Evolutionary conservation across 2,329 filamentous ascomycete species (phyloP).

Genomic region (Pyricularia sp.): DNA sequence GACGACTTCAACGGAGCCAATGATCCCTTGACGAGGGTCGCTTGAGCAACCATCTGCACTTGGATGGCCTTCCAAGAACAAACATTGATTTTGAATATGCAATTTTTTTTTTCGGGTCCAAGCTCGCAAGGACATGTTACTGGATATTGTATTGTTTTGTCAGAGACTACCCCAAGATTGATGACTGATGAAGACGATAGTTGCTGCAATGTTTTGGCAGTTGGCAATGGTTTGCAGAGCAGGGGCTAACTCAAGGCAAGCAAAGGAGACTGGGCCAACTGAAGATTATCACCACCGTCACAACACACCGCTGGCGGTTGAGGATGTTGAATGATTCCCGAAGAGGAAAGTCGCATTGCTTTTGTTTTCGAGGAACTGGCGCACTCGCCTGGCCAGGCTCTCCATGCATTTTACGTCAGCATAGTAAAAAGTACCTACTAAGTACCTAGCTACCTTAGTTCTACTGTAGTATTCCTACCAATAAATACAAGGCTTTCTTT

Average conservation of each 20-base stretch:
- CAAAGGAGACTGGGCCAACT: neutral
- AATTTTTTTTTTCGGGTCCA: neutral
- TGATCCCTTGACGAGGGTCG: neutral
- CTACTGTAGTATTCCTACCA: neutral
- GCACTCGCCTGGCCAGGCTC: neutral
- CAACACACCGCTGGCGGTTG: neutral
- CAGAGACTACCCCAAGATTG: neutral
- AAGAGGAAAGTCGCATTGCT: neutral
- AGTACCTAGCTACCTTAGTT: neutral
- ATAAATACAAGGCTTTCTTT: neutral
- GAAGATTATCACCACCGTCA: neutral
- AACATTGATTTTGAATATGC: neutral
- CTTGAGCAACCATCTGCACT: neutral
- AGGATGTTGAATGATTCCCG: neutral
- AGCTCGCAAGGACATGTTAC: neutral
- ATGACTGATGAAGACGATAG: neutral
- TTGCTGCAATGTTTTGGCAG: neutral
- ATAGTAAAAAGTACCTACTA: neutral
- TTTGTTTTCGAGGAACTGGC: neutral
- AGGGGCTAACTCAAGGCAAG: too few relatives aligned
- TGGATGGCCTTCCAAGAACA: neutral
- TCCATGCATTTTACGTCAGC: neutral
- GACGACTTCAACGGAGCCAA: neutral
- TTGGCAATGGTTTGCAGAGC: too few relatives aligned
- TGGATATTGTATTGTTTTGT: neutral